Conservation (phyloP, 164 flowering plant genomes). For the Piper betle region DNA sequence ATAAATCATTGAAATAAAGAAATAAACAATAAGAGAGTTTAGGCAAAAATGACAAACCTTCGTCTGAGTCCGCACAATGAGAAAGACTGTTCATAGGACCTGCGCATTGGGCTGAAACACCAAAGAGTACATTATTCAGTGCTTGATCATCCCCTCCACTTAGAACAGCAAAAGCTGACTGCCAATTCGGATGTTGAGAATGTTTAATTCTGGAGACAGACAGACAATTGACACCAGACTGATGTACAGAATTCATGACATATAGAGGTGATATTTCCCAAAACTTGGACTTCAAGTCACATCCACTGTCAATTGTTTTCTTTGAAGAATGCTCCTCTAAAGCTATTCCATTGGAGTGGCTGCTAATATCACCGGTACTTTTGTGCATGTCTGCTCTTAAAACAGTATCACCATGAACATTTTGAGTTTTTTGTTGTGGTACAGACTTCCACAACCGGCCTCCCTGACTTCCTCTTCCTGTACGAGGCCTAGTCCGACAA, state of each 20-base stretch:
- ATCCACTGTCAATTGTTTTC: background rate
- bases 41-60: background rate
- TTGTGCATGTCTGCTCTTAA: slow-evolving; percentile 9
- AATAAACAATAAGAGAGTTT: background rate
- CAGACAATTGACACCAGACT: slow-evolving; percentile 94
- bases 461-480: slow-evolving; percentile 99
- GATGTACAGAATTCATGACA: slow-evolving; percentile 54
- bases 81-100: slow-evolving; percentile 3
- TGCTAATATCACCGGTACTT: slow-evolving; percentile 11
- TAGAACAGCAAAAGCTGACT: slow-evolving; percentile 28
- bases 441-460: slow-evolving; percentile 77
- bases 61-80: background rate
- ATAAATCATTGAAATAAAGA: background rate
- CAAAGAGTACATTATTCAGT: slow-evolving; percentile 38
- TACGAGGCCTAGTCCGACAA: slow-evolving; percentile 73
- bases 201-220: slow-evolving; percentile 33
- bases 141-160: slow-evolving; percentile 99
- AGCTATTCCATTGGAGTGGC: slow-evolving; percentile 1
- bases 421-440: slow-evolving; percentile 18
- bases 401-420: slow-evolving; percentile 10
- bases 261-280: slow-evolving; percentile 42
- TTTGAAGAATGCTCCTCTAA: background rate
- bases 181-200: slow-evolving; percentile 11
- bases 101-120: slow-evolving; percentile 15
- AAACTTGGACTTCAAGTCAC: slow-evolving; percentile 16